Percentiles rank a stretch among this genome's conserved stretches.
Evolutionary conservation across 192 early-diverging fungal species (phyloP).

Genomic region (Cladochytrium replicatum): DNA sequence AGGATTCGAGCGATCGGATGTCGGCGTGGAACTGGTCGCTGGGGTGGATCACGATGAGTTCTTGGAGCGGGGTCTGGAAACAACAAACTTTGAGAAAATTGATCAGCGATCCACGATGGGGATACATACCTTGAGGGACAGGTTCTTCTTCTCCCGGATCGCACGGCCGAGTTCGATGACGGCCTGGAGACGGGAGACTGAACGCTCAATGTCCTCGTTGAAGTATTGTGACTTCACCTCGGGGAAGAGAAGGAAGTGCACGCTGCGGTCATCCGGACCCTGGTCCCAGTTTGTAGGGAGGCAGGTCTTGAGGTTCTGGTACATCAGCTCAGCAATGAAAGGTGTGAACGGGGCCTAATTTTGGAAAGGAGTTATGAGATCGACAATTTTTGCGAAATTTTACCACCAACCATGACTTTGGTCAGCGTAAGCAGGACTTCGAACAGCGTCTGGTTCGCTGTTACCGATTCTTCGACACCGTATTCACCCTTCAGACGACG

Average conservation of each 20-base stretch:
- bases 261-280: conserved; percentile 61
- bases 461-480: conserved; percentile 71
- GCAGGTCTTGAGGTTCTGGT: conserved; percentile 80
- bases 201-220: conserved; percentile 88
- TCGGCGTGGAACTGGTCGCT: conserved; percentile 82
- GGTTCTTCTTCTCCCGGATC: conserved; percentile 81
- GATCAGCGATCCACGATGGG: background rate
- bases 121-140: conserved; percentile 69
- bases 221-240: conserved; percentile 91
- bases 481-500: conserved; percentile 92
- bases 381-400: conserved; percentile 10
- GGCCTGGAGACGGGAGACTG: conserved; percentile 87
- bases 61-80: conserved; percentile 69
- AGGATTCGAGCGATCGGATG: conserved; percentile 68
- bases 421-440: conserved; percentile 90
- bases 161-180: conserved; percentile 93
- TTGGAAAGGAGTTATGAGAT: background rate
- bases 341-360: conserved; percentile 84
- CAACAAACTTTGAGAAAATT: background rate
- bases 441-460: conserved; percentile 88
- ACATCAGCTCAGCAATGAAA: conserved; percentile 95
- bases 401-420: conserved; percentile 64
- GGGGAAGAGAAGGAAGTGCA: conserved; percentile 95
- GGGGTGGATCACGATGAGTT: conserved; percentile 85
- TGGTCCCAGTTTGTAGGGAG: conserved; percentile 39